Percentiles rank a stretch among this genome's conserved stretches.
These are phyloP conservation scores for Ichthyophthirius multifiliis DNA, from an alignment of 169 alveolate genomes.

Conservation along the genomic window DNA sequence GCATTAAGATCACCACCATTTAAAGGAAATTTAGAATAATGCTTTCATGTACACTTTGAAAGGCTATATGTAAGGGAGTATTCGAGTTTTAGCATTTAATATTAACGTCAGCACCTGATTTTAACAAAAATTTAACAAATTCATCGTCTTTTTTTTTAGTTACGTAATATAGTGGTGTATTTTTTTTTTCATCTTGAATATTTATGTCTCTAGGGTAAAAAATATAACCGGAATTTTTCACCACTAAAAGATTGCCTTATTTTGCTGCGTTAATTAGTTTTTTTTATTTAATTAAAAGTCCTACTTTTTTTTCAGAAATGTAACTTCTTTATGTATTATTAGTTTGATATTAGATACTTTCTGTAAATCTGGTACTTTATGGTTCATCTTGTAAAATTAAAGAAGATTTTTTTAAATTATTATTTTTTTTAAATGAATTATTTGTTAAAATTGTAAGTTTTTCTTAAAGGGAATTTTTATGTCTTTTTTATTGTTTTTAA, in stretches of 20 bases:
- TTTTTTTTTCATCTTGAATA: conserved; percentile 19
- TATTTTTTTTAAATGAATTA: not conserved
- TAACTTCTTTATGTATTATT: too few relatives aligned
- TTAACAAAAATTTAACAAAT: conserved; percentile 34
- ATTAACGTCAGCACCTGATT: conserved; percentile 42
- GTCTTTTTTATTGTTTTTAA: not conserved
- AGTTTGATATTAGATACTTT: too few relatives aligned
- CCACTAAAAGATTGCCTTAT: not conserved
- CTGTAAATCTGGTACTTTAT: not conserved
- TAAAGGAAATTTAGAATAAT: conserved; percentile 34
- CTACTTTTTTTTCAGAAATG: not conserved
- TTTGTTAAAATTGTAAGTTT: not conserved
- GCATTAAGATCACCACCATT: conserved; percentile 43
- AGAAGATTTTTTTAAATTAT: not conserved
- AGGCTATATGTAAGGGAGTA: conserved; percentile 62
- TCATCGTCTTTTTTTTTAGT: conserved; percentile 34
- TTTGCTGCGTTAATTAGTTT: not conserved
- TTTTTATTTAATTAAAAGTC: not conserved
- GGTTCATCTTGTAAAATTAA: not conserved
- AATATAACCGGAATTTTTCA: not conserved
- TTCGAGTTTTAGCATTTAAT: conserved; percentile 27
- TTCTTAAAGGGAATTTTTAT: not conserved
- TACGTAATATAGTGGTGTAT: conserved; percentile 55
- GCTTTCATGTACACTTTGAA: conserved; percentile 17
- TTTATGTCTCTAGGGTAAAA: conserved; percentile 20